Evolutionary conservation across 768 basidiomycete genomes (phyloP).

Genomic region (Trametes punicea): DNA sequence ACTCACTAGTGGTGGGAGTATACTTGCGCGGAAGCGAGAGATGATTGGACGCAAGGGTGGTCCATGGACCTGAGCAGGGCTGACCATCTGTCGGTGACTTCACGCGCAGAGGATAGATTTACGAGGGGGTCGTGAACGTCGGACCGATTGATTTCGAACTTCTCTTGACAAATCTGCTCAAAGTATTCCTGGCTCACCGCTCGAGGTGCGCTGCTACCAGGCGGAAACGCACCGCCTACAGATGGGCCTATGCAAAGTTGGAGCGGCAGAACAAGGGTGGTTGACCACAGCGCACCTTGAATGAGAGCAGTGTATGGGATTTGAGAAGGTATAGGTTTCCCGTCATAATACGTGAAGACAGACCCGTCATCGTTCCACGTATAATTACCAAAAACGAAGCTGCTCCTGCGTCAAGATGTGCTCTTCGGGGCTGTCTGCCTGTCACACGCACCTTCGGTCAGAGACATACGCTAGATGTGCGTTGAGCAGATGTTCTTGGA

Average conservation of each 20-base stretch:
- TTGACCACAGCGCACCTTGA: conserved; percentile 11
- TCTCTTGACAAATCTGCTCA: conserved; percentile 2
- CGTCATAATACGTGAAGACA: neutral
- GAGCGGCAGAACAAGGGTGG: neutral
- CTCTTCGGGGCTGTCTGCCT: neutral
- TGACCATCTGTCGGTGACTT: neutral
- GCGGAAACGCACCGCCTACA: conserved; percentile 1
- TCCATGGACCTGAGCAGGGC: neutral
- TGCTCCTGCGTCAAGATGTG: neutral
- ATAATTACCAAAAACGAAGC: conserved; percentile 12
- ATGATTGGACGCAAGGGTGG: conserved; percentile 1
- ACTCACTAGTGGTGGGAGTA: conserved; percentile 1
- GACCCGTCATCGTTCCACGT: conserved; percentile 15
- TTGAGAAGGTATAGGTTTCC: conserved; percentile 6
- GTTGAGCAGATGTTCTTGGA: conserved; percentile 10
- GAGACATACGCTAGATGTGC: conserved; percentile 4
- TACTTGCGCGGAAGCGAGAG: neutral
- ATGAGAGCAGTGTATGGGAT: conserved; percentile 11
- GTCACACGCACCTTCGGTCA: neutral
- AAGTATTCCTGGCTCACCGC: conserved; percentile 6
- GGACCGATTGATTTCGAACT: neutral
- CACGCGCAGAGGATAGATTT: neutral
- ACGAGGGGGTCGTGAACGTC: neutral
- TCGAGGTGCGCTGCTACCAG: neutral
- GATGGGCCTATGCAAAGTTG: neutral